phyloP scores from a whole-genome alignment of 2,329 filamentous ascomycete species.

The Xylaria sp. region DNA sequence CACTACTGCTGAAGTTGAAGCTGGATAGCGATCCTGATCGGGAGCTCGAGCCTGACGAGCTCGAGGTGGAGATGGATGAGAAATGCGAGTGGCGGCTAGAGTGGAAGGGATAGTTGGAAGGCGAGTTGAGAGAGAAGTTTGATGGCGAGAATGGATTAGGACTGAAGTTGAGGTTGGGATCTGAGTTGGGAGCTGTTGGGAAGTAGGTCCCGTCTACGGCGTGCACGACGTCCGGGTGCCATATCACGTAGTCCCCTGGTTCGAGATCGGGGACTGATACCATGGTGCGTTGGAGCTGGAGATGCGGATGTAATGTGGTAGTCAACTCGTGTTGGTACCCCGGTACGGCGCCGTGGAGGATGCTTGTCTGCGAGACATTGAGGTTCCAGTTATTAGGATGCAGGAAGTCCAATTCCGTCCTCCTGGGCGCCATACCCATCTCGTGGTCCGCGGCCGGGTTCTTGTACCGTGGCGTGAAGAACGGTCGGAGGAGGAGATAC shows the following conservation, averaged over 20 bases:
- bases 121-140: slow-evolving; percentile 11
- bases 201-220: slow-evolving; percentile 74
- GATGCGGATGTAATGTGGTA: slow-evolving; percentile 72
- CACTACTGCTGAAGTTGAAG: slow-evolving; percentile 12
- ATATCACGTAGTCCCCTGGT: slow-evolving; percentile 81
- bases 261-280: slow-evolving; percentile 73
- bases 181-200: slow-evolving; percentile 48
- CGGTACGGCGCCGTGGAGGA: slow-evolving; percentile 74
- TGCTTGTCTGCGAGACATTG: slow-evolving; percentile 57
- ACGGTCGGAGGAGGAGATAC: slow-evolving; percentile 84
- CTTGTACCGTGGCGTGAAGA: slow-evolving; percentile 70
- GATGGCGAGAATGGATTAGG: neutral
- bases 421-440: slow-evolving; percentile 1
- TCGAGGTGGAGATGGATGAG: slow-evolving; percentile 55
- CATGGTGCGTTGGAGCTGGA: slow-evolving; percentile 74
- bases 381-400: slow-evolving; percentile 70
- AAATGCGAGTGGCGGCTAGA: neutral
- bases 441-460: slow-evolving; percentile 45
- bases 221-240: slow-evolving; percentile 85
- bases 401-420: slow-evolving; percentile 55
- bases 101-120: slow-evolving; percentile 13
- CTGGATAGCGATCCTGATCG: slow-evolving; percentile 8
- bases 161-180: neutral
- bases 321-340: slow-evolving; percentile 76
- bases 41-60: neutral